Evolutionary conservation across 805 yeast species (phyloP).

Genomic region (Yamadazyma sp.): DNA sequence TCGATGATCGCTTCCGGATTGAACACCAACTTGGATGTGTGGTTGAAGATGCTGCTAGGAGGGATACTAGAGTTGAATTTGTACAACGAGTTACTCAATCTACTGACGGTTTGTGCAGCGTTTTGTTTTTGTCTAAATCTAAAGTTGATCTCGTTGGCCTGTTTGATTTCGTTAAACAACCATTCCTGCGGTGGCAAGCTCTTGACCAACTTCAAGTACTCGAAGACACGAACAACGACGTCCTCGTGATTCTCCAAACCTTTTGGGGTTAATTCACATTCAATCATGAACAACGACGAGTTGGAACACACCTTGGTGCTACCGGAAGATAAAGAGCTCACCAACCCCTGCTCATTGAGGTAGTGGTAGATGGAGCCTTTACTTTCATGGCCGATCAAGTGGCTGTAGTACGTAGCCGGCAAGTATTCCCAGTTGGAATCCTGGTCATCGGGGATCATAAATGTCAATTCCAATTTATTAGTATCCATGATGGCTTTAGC

Average conservation of each 20-base stretch:
- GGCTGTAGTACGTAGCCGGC: constrained; percentile 73
- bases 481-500: constrained; percentile 85
- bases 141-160: constrained; percentile 67
- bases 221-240: constrained; percentile 61
- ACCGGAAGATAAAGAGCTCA: constrained; percentile 75
- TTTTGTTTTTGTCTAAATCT: constrained; percentile 76
- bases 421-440: constrained; percentile 59
- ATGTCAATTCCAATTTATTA: constrained; percentile 63
- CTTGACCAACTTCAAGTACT: constrained; percentile 64
- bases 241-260: constrained; percentile 68
- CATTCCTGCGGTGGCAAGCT: constrained; percentile 62
- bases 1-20: constrained; percentile 53
- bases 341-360: constrained; percentile 76
- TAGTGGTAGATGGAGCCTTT: constrained; percentile 75
- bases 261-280: constrained; percentile 69
- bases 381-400: constrained; percentile 90
- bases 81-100: constrained; percentile 61
- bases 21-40: constrained; percentile 55
- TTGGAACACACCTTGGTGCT: constrained; percentile 64
- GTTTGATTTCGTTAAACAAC: constrained; percentile 75
- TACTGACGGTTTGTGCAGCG: constrained; percentile 72
- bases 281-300: constrained; percentile 64
- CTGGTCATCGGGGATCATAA: constrained; percentile 74
- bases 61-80: constrained; percentile 53
- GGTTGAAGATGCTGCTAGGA: constrained; percentile 58